These are phyloP conservation scores for Phytopythium vexans DNA, from an alignment of 352 stramenopile genomes.

Conservation along the genomic window DNA sequence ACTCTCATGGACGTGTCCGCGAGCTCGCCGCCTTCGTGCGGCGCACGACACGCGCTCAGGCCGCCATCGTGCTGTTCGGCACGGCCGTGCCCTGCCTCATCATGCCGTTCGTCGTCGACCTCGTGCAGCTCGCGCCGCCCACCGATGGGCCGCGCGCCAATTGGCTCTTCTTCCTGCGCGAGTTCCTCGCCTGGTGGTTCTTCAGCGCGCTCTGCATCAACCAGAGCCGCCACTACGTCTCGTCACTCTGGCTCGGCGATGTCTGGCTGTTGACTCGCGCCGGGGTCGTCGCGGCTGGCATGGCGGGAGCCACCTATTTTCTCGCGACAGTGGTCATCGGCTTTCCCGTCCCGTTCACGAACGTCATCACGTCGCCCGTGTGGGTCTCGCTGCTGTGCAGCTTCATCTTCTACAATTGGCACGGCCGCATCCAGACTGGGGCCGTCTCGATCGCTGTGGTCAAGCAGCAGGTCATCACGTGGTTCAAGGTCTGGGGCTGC, in stretches of 20 bases:
- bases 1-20: conserved; percentile 9
- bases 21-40: conserved; percentile 8
- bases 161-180: conserved; percentile 15
- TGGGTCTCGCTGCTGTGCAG: conserved; percentile 9
- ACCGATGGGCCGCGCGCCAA: conserved; percentile 8
- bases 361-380: conserved; percentile 8
- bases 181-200: conserved; percentile 12
- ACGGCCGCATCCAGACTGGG: background rate
- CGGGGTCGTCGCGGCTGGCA: conserved; percentile 2
- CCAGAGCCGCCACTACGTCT: conserved; percentile 17
- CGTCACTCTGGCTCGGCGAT: conserved; percentile 10
- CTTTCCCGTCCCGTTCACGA: conserved; percentile 18
- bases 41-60: conserved; percentile 6
- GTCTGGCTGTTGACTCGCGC: conserved; percentile 8
- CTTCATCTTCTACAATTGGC: conserved; percentile 1
- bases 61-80: conserved; percentile 6
- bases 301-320: conserved; percentile 4
- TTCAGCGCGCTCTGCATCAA: conserved; percentile 13
- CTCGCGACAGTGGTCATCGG: conserved; percentile 5
- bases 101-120: conserved; percentile 14
- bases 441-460: background rate
- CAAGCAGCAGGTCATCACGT: conserved; percentile 9
- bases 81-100: conserved; percentile 16
- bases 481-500: conserved; percentile 20
- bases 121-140: conserved; percentile 10